Conservation (phyloP, 2,329 filamentous ascomycete species). For the Scortechinia acanthostroma region DNA sequence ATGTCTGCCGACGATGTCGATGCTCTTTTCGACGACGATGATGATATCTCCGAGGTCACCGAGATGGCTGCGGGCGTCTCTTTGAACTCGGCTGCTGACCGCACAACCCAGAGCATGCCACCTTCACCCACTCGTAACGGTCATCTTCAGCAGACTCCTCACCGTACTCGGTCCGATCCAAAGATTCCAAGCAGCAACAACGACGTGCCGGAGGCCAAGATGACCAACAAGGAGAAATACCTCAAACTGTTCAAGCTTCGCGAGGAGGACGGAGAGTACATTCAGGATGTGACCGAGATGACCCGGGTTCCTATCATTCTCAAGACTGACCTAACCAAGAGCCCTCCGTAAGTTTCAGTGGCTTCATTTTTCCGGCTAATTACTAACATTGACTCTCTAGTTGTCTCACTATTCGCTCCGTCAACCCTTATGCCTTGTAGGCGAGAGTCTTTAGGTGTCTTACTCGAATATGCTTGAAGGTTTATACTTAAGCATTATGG, state of each 20-base stretch:
- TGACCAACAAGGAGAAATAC: constrained; percentile 95
- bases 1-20: constrained; percentile 90
- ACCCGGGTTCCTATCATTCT: constrained; percentile 92
- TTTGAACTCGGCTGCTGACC: constrained; percentile 53
- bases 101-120: constrained; percentile 89
- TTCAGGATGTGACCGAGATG: constrained; percentile 98
- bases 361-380: constrained; percentile 3
- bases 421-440: constrained; percentile 47
- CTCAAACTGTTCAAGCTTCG: constrained; percentile 80
- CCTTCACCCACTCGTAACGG: constrained; percentile 77
- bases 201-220: constrained; percentile 70
- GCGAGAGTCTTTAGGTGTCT: no score
- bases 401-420: constrained; percentile 75
- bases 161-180: constrained; percentile 89
- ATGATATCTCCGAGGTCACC: constrained; percentile 80
- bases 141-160: constrained; percentile 54
- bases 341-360: constrained; percentile 80
- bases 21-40: constrained; percentile 90
- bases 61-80: constrained; percentile 88
- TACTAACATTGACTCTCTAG: constrained; percentile 39
- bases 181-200: constrained; percentile 60
- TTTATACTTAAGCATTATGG: no score
- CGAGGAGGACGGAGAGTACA: constrained; percentile 89
- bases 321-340: constrained; percentile 97
- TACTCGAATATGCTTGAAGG: no score